Base-by-base conservation (phyloP, 768 basidiomycete genomes). In the Leccinum pellstonianum region DNA sequence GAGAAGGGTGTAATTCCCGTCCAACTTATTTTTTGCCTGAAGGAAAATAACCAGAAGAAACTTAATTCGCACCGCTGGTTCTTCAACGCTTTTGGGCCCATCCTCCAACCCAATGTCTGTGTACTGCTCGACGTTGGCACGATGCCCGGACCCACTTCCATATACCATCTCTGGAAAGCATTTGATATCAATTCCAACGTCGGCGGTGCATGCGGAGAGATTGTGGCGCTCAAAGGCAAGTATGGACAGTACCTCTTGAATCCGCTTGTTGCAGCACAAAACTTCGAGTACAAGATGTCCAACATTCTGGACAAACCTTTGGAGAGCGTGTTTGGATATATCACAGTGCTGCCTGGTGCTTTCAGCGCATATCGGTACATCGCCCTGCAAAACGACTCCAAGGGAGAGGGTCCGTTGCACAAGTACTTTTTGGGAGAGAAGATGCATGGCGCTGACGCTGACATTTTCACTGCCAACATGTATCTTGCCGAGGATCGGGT, bases 391-490 rank as follows among this genome's bases (percentile, higher is more conserved):
- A 97, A 98, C 68, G 93, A 50, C 60, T 69, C 74, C 0, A 78
- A 70, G 23, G 95, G 95, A 0, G 85, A 94, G 66, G 96, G 95
- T 0, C 96, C 93, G 0, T 68, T 98, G 65, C 90, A 93, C 68
- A 93, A 96, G 74, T 98, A 99, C 77, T 99, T 99, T 80, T 77
- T 97, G 23, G 97, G 97, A 5, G 97, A 99, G 80, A 93, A 88
- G 68, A 89, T 97, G 88, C 91, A 91, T 62, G 91, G 90, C 31
- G 86, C 89, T 4, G 90, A 85, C 14, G 90, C 90, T 1, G 93
- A 93, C 69, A 94, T 96, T 60, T 95, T 95, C 75, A 95, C 93
- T 5, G 91, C 94, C 25, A 96, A 96, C 70, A 96, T 96, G 93
- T 98, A 95, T 70, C 82, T 96, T 15, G 93, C 93, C 9, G 93